These are phyloP conservation scores for Cryptococcus sp. DNA, from an alignment of 1,284 basidiomycete genomes.

Conservation along the genomic window DNA sequence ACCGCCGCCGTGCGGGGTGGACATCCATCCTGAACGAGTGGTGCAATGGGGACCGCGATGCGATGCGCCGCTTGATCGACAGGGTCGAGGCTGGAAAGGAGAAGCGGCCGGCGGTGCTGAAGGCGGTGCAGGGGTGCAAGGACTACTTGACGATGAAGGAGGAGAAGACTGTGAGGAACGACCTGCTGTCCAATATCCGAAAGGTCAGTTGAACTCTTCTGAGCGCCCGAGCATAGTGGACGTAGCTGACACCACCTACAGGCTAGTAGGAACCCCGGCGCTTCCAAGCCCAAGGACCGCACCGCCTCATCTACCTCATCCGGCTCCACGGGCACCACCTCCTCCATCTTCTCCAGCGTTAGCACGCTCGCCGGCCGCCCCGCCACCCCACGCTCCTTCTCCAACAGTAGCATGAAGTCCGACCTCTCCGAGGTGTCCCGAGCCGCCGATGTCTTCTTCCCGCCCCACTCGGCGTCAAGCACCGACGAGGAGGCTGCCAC, in stretches of 20 bases:
- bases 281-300: background rate
- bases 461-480: background rate
- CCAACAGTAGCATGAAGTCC: background rate
- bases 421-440: conserved; percentile 6
- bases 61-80: conserved; percentile 26
- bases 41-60: conserved; percentile 12
- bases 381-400: conserved; percentile 1
- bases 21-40: conserved; percentile 27
- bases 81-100: conserved; percentile 19
- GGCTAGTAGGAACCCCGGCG: background rate
- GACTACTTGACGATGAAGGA: conserved; percentile 22
- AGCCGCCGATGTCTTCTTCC: conserved; percentile 3
- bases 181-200: conserved; percentile 19
- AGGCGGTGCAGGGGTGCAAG: conserved; percentile 19
- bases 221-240: background rate
- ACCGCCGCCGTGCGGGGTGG: conserved; percentile 35
- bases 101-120: conserved; percentile 11
- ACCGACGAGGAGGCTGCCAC: background rate
- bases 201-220: conserved; percentile 21
- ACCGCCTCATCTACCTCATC: conserved; percentile 6
- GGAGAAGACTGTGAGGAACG: conserved; percentile 22
- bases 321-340: conserved; percentile 8
- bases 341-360: background rate
- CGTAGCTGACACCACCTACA: background rate
- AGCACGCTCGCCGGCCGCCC: background rate